Conservation (phyloP, 2,329 filamentous ascomycete species). For the Alternaria solani region DNA sequence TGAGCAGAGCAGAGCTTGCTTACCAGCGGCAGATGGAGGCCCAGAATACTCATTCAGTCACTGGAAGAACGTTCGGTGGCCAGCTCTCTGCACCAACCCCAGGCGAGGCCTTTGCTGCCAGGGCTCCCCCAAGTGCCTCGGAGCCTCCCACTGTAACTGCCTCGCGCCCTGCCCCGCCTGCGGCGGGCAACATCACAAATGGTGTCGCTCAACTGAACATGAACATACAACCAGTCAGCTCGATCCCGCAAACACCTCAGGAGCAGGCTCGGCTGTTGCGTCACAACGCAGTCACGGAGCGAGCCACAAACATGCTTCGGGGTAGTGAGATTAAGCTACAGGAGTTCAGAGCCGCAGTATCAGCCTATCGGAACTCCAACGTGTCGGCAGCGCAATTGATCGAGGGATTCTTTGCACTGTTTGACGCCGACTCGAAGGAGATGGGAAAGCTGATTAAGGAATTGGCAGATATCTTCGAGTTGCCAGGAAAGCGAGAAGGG, state of each 20-base stretch:
- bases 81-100: slow-evolving; percentile 70
- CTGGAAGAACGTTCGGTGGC: slow-evolving; percentile 83
- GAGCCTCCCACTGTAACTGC: slow-evolving; percentile 52
- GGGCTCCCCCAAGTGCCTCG: slow-evolving; percentile 53
- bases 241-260: slow-evolving; percentile 65
- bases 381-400: slow-evolving; percentile 79
- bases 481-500: slow-evolving; percentile 73
- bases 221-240: slow-evolving; percentile 43
- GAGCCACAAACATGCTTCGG: slow-evolving; percentile 80
- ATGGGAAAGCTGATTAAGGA: slow-evolving; percentile 91
- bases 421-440: slow-evolving; percentile 80
- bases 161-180: slow-evolving; percentile 39
- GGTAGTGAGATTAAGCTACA: slow-evolving; percentile 78
- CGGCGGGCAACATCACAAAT: slow-evolving; percentile 29
- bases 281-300: slow-evolving; percentile 84
- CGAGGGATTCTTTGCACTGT: slow-evolving; percentile 86
- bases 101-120: slow-evolving; percentile 56
- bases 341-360: slow-evolving; percentile 81
- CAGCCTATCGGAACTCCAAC: slow-evolving; percentile 74
- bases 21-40: slow-evolving; percentile 93
- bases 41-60: slow-evolving; percentile 82
- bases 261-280: slow-evolving; percentile 82
- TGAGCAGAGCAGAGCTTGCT: slow-evolving; percentile 86
- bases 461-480: slow-evolving; percentile 90
- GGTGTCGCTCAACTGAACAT: slow-evolving; percentile 31